These are phyloP conservation scores for Cardamine resedifolia DNA, from an alignment of 345 rosid genomes.

Conservation along the genomic window DNA sequence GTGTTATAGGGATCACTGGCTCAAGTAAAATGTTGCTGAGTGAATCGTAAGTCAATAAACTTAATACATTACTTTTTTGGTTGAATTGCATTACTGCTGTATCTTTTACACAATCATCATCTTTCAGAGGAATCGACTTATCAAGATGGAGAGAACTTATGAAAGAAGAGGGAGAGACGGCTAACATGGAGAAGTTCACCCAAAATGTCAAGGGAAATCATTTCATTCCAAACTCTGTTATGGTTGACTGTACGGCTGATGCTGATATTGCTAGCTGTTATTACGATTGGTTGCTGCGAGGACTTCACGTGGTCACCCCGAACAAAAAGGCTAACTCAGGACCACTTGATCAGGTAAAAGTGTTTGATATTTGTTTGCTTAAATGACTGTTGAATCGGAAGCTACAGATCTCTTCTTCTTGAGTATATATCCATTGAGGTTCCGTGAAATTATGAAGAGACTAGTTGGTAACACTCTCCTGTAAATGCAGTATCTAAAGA, in stretches of 20 bases:
- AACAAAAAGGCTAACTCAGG: constrained; percentile 96
- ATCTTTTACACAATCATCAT: constrained; percentile 17
- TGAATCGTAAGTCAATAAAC: constrained; percentile 60
- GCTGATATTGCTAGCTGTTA: constrained; percentile 72
- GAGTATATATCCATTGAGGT: background rate
- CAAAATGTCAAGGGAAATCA: constrained; percentile 80
- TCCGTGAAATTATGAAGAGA: background rate
- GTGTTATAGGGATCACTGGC: constrained; percentile 91
- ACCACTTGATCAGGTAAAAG: constrained; percentile 84
- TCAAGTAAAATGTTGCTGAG: constrained; percentile 76
- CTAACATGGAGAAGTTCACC: constrained; percentile 74
- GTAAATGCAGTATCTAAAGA: constrained; percentile 65
- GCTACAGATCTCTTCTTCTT: constrained; percentile 12
- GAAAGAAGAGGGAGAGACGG: constrained; percentile 62
- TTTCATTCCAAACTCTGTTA: constrained; percentile 83
- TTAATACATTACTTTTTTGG: background rate
- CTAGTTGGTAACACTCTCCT: constrained; percentile 17
- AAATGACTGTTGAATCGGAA: background rate
- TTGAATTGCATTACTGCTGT: constrained; percentile 2
- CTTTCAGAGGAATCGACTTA: constrained; percentile 69
- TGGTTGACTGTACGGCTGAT: constrained; percentile 96
- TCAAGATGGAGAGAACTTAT: constrained; percentile 75
- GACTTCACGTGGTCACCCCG: constrained; percentile 89
- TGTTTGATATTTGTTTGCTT: constrained; percentile 2
- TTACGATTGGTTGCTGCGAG: constrained; percentile 72